Percentiles rank a stretch among this genome's conserved stretches.
These are phyloP conservation scores for Chrysopogon serrulatus DNA, from an alignment of 176 grass and related monocot genomes.

Conservation along the genomic window DNA sequence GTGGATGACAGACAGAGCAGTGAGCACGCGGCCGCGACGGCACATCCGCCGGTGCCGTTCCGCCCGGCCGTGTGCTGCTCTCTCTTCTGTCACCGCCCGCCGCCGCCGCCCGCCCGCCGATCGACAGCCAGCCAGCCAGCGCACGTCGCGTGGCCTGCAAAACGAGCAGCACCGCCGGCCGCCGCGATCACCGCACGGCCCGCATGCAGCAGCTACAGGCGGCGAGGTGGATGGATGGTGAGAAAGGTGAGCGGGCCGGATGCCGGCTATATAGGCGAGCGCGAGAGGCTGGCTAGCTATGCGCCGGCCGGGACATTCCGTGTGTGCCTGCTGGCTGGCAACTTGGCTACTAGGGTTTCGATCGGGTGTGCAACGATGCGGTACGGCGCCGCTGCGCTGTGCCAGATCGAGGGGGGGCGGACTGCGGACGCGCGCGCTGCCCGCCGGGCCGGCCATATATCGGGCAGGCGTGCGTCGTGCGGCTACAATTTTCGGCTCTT, in stretches of 20 bases:
- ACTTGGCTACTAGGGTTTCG: slow-evolving; percentile 30
- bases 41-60: slow-evolving; percentile 50
- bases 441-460: background rate
- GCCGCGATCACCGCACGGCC: slow-evolving; percentile 28
- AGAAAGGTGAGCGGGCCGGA: background rate
- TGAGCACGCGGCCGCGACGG: slow-evolving; percentile 69
- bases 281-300: background rate
- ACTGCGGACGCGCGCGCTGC: background rate
- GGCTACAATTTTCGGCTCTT: background rate
- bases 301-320: slow-evolving; percentile 22
- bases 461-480: background rate
- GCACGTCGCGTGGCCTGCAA: background rate
- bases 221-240: background rate
- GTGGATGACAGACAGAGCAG: slow-evolving; percentile 60
- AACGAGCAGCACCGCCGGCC: background rate
- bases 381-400: slow-evolving; percentile 10
- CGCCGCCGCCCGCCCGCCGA: background rate
- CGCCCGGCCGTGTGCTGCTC: slow-evolving; percentile 69
- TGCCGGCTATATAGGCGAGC: slow-evolving; percentile 34
- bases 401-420: background rate
- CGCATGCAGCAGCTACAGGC: background rate
- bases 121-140: background rate
- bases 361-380: background rate
- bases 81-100: slow-evolving; percentile 69
- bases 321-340: background rate